phyloP scores from a whole-genome alignment of 192 early-diverging fungal genomes.

The Backusella psychrophila region DNA sequence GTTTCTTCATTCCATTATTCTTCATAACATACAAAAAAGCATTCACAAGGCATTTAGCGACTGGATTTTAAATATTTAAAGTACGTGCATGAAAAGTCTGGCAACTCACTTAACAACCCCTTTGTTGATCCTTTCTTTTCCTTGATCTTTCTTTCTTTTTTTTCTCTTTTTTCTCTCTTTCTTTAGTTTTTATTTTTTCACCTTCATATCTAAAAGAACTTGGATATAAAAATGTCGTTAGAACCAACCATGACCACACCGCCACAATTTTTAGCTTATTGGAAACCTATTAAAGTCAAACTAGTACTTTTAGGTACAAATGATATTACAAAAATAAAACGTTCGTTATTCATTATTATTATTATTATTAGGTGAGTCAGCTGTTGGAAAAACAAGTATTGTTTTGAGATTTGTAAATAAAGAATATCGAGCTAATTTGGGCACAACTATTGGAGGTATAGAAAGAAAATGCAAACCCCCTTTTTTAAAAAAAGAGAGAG shows the following conservation, averaged over 20 bases:
- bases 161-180: background rate
- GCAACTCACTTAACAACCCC: background rate
- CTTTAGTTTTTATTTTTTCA: background rate
- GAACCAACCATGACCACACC: background rate
- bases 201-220: background rate
- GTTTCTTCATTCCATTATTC: background rate
- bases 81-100: background rate
- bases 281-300: constrained; percentile 90
- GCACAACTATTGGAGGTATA: constrained; percentile 93
- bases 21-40: background rate
- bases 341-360: background rate
- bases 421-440: constrained; percentile 95
- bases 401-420: constrained; percentile 95
- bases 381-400: constrained; percentile 97
- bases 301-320: constrained; percentile 80
- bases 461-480: background rate
- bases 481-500: background rate
- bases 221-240: background rate
- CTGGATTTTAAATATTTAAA: constrained; percentile 2
- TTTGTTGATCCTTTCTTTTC: background rate
- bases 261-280: background rate
- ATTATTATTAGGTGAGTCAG: constrained; percentile 69
- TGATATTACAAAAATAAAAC: background rate
- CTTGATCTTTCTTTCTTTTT: background rate
- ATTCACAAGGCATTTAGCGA: background rate